These are phyloP conservation scores for Lagenidium giganteum DNA, from an alignment of 352 stramenopile genomes.

Conservation along the genomic window DNA sequence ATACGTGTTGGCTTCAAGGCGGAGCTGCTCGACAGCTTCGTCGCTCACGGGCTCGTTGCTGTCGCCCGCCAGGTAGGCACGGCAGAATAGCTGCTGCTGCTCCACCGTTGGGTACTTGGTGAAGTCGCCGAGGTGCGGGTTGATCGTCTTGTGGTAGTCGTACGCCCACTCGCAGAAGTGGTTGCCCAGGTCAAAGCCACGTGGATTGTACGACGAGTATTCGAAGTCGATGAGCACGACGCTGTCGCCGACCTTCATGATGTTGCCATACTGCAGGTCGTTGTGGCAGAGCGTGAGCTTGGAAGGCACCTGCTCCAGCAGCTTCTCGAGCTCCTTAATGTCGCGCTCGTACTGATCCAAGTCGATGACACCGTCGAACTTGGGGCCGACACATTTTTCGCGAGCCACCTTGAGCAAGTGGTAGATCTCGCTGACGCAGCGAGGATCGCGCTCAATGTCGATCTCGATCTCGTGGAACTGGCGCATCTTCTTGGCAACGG, in stretches of 20 bases:
- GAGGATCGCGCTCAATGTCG: constrained; percentile 50
- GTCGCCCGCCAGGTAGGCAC: constrained; percentile 55
- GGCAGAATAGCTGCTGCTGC: constrained; percentile 66
- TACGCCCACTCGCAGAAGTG: constrained; percentile 90
- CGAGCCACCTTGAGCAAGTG: constrained; percentile 54
- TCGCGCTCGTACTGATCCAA: constrained; percentile 36
- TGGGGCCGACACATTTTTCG: constrained; percentile 39
- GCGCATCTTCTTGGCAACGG: constrained; percentile 63
- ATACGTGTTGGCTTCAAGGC: constrained; percentile 78
- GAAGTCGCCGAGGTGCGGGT: constrained; percentile 72
- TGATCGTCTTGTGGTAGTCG: constrained; percentile 81
- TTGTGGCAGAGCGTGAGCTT: constrained; percentile 89
- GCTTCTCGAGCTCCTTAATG: constrained; percentile 50
- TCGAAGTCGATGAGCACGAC: constrained; percentile 93
- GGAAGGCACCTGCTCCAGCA: constrained; percentile 53
- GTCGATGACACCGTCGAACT: constrained; percentile 42
- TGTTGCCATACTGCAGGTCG: constrained; percentile 91
- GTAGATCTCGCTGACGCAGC: constrained; percentile 49
- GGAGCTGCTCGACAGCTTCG: constrained; percentile 52
- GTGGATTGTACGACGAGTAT: constrained; percentile 90
- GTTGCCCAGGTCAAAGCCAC: constrained; percentile 90
- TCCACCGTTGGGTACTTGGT: constrained; percentile 58
- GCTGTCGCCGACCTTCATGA: constrained; percentile 68
- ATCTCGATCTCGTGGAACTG: constrained; percentile 70
- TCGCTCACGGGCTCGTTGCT: constrained; percentile 35